Percentiles rank a stretch among this genome's conserved stretches.
Conservation (phyloP, 1,139 yeast genomes). For the Candida tetrigidarum region DNA sequence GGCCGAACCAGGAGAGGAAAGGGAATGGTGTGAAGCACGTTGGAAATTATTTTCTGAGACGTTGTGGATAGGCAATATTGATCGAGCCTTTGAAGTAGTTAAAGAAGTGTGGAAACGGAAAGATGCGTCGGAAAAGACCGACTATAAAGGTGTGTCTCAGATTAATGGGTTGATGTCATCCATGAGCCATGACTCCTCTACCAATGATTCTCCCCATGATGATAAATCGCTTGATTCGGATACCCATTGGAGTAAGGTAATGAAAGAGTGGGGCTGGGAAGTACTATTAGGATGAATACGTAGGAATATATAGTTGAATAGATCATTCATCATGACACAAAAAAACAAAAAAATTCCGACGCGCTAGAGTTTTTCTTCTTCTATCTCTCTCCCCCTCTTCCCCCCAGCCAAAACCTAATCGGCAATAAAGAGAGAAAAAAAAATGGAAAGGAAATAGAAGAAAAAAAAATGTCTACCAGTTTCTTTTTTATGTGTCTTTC, state of each 20-base stretch:
- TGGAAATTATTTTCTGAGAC: constrained; percentile 58
- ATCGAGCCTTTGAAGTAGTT: constrained; percentile 68
- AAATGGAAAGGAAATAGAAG: neutral
- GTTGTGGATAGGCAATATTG: constrained; percentile 69
- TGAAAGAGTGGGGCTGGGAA: constrained; percentile 82
- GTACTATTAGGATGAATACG: constrained; percentile 50
- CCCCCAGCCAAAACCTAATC: too few species aligned
- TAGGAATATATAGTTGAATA: neutral
- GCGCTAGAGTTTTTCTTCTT: too few species aligned
- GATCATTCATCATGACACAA: neutral
- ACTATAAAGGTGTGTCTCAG: constrained; percentile 28
- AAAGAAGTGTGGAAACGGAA: constrained; percentile 71
- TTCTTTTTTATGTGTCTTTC: neutral
- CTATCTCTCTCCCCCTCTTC: too few species aligned
- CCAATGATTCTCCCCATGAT: constrained; percentile 20
- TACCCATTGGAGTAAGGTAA: constrained; percentile 70
- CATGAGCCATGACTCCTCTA: constrained; percentile 29
- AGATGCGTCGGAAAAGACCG: constrained; percentile 39
- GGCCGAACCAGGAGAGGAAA: constrained; percentile 58
- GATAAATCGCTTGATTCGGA: constrained; percentile 39
- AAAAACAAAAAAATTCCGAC: neutral
- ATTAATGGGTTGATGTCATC: constrained; percentile 50
- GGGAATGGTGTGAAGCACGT: constrained; percentile 63
- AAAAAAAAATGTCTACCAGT: neutral
- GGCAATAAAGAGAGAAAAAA: neutral